Percentiles rank a stretch among this genome's conserved stretches.
These are phyloP conservation scores for Bidens hawaiensis DNA, from an alignment of 140 eudicot species.

Conservation along the genomic window DNA sequence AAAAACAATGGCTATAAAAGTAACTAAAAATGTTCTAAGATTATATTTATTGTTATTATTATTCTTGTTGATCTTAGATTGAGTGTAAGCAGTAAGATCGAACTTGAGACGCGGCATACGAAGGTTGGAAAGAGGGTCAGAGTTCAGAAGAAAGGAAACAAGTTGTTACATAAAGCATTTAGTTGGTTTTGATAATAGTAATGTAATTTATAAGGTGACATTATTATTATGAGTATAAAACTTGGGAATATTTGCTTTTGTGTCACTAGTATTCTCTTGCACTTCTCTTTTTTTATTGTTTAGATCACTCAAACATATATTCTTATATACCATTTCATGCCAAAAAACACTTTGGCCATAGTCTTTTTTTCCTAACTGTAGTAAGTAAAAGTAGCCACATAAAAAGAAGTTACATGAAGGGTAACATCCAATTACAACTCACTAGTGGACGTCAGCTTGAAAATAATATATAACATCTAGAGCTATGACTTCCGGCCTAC, in stretches of 20 bases:
- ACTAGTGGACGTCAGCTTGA: no score
- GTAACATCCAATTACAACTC: no score
- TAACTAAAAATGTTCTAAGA: no score
- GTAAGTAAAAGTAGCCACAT: no score
- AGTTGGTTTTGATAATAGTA: neutral
- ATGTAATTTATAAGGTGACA: slow-evolving; percentile 2
- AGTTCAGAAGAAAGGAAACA: neutral
- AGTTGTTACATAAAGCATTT: neutral
- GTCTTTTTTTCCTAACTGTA: no score
- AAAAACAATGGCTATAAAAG: neutral
- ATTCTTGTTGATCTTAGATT: neutral
- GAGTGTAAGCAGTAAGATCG: neutral
- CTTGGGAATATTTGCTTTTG: slow-evolving; percentile 6
- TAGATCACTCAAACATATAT: slow-evolving; percentile 8
- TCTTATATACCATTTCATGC: no score
- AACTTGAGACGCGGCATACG: neutral
- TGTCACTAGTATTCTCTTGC: neutral
- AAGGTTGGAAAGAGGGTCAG: neutral
- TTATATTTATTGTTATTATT: neutral
- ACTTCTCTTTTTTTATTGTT: neutral
- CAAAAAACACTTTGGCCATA: no score
- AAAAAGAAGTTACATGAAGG: no score
- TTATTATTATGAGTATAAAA: slow-evolving; percentile 1
- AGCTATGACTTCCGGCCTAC: no score
- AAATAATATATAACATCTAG: no score